These are phyloP conservation scores for Ascochyta viciae-villosae DNA, from an alignment of 2,329 filamentous ascomycete species.

Conservation along the genomic window DNA sequence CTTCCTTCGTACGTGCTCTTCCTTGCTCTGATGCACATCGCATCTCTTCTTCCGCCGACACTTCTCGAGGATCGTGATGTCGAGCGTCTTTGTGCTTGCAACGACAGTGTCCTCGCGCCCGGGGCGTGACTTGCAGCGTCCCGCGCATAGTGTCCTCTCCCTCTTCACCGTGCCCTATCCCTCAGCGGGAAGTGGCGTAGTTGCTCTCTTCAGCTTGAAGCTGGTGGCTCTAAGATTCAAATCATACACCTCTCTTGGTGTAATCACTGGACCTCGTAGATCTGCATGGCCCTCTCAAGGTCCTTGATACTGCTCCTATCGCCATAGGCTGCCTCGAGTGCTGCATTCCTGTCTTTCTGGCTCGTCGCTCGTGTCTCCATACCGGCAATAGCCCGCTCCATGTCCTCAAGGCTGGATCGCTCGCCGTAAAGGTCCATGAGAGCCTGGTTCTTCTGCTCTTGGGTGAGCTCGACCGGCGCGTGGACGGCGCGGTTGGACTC, in stretches of 20 bases:
- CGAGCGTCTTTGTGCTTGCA: slow-evolving; percentile 1
- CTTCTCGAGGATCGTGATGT: slow-evolving; percentile 17
- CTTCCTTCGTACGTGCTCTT: neutral
- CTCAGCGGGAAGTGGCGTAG: slow-evolving; percentile 1
- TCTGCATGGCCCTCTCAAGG: slow-evolving; percentile 54
- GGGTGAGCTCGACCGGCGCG: slow-evolving; percentile 29
- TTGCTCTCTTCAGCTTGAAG: slow-evolving; percentile 12
- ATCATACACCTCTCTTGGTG: neutral
- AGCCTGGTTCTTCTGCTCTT: slow-evolving; percentile 41
- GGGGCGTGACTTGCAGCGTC: slow-evolving; percentile 22
- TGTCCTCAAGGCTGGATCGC: slow-evolving; percentile 43
- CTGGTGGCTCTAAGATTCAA: slow-evolving; percentile 11
- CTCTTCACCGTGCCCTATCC: slow-evolving; percentile 1
- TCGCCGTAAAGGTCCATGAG: slow-evolving; percentile 43
- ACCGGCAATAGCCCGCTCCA: slow-evolving; percentile 41
- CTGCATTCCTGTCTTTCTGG: slow-evolving; percentile 46
- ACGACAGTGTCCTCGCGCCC: slow-evolving; percentile 9
- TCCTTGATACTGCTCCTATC: slow-evolving; percentile 53
- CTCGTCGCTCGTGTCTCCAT: slow-evolving; percentile 37
- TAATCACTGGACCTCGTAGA: slow-evolving; percentile 52
- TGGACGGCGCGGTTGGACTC: slow-evolving; percentile 42
- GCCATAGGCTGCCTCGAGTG: slow-evolving; percentile 57
- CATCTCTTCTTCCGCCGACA: slow-evolving; percentile 11
- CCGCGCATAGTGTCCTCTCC: slow-evolving; percentile 12
- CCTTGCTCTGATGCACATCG: neutral